Evolutionary conservation across 192 early-diverging fungal species (phyloP), one percentile per base, ranked within the genome.

Genomic region (Podila verticillata): DNA sequence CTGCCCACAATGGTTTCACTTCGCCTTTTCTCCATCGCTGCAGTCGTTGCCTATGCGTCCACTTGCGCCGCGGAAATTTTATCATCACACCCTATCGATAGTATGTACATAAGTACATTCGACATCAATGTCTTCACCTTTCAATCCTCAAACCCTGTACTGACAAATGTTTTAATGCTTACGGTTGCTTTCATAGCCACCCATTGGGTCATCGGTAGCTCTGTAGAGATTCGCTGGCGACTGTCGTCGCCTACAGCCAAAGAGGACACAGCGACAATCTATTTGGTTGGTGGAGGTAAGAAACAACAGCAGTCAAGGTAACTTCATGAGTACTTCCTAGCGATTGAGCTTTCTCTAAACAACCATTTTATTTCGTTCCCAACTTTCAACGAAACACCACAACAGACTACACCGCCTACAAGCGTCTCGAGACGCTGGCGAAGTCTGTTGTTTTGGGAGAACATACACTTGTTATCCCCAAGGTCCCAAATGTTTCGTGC

Each of bases 261-360:
- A 56, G 10, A 8, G 4, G 24, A 68, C 29, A n/a, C 48, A 9
- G 67, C 30, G 1, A 67, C 47, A 2, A 70, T 75, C 12, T 69
- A 48, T 22, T 29, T 75, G 29, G 74, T 75, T 10, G 74, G 74
- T 9, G 74, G 74, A 36, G 62, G 72, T 74, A 67, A 24, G 51
- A 54, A 24, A n/a, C 24, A 7, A 44, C 12, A 0, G 2, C 39
- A 44, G 39, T 44, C 1, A 15, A 44, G 13, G 7, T 44, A 3
- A 15, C 5, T n/a, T 7, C 30, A 0, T 29, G 20, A 32, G n/a
- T 12, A 15, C 44, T 4, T 44, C 13, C 36, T 57, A 57, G 31
- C 20, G 2, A 9, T n/a, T 20, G 32, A 22, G 1, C 24, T 8
- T 60, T 60, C 9, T 7, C 39, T 15, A 22, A 62, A 48, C 24